Base-by-base conservation (phyloP, 225 moss, liverwort and hornwort species). In the Ulota crispa region DNA sequence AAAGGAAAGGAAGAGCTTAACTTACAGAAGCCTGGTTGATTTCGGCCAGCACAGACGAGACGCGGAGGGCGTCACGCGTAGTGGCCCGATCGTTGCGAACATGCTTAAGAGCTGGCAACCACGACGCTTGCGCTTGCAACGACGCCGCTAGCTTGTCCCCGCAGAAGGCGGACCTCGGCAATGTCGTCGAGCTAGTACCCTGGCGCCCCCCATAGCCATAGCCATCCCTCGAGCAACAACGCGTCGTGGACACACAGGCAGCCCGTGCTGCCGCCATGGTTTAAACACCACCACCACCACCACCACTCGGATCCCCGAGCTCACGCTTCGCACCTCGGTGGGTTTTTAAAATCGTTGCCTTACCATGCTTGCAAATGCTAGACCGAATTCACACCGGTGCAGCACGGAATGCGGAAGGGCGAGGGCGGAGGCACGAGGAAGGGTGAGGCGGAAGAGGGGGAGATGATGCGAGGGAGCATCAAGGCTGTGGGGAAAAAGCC, bases 41-140 rank as follows among this genome's bases (percentile, higher is more conserved):
- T 36, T 91, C 91, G 37, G 86, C 81, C 61, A 91, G 80, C 43
- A 91, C 85, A 6, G 88, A 77, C 45, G 86, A 80, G n/a, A 91
- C 84, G 57, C 65, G 60, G 37, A 83, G 73, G 3, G 69, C 37
- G 7, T 67, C 62, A 32, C 57, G 65, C 36, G 65, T 30, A 4
- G 65, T 30, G 2, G 42, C 74, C 36, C n/a, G 16, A 19, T 53
- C 32, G 16, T 31, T 65, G 18, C 76, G 69, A 4, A 68, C 71
- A 18, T 50, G 54, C 64, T 23, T 53, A 19, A 57, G 50, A 53
- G 39, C 54, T 21, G 82, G 76, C 53, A 68, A 39, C 80, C 86
- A 75, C 77, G 68, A 56, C 81, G 68, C 63, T 81, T 76, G 83
- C 27, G 81, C 57, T 32, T 80, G 85, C 84, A 86, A 52, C 36